A percentile compares a stretch with the other conserved stretches of the same genome.
Conservation (phyloP, 2,329 filamentous ascomycete genomes). For the Botrytis byssoidea region DNA sequence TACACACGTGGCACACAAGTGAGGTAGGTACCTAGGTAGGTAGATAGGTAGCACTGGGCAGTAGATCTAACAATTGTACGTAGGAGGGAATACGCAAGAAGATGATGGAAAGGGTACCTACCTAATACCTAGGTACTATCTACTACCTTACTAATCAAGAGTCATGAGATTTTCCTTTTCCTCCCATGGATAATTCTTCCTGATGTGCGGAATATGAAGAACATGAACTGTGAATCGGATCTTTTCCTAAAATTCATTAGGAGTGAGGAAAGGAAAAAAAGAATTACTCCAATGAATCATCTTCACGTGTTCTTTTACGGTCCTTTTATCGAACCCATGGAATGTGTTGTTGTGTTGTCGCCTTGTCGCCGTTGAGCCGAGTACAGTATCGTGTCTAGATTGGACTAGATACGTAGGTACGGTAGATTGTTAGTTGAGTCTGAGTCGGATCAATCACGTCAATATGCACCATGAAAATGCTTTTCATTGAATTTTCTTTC, state of each 20-base stretch:
- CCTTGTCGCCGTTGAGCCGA: not conserved
- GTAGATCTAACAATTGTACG: not conserved
- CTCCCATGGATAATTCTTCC: not conserved
- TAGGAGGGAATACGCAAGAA: not conserved
- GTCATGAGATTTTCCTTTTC: not conserved
- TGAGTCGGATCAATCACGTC: not conserved
- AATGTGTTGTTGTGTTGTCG: not conserved
- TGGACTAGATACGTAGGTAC: not conserved
- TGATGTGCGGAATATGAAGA: not conserved
- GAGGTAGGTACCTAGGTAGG: too few relatives aligned
- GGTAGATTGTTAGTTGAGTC: not conserved
- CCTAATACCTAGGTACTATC: not conserved
- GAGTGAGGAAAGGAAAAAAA: not conserved
- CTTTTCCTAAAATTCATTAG: not conserved
- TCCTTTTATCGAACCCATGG: not conserved
- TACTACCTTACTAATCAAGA: not conserved
- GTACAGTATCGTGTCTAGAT: not conserved
- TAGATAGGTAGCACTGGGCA: not conserved
- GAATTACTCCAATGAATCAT: not conserved
- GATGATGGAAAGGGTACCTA: not conserved
- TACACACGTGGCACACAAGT: not conserved
- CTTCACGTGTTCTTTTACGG: not conserved
- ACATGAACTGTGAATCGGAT: not conserved
- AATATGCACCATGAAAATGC: not conserved
- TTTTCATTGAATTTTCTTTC: not conserved